Percentiles rank a stretch among this genome's conserved stretches.
These are phyloP conservation scores for Thymus quinquecostatus DNA, from an alignment of 257 asterid genomes.

Conservation along the genomic window DNA sequence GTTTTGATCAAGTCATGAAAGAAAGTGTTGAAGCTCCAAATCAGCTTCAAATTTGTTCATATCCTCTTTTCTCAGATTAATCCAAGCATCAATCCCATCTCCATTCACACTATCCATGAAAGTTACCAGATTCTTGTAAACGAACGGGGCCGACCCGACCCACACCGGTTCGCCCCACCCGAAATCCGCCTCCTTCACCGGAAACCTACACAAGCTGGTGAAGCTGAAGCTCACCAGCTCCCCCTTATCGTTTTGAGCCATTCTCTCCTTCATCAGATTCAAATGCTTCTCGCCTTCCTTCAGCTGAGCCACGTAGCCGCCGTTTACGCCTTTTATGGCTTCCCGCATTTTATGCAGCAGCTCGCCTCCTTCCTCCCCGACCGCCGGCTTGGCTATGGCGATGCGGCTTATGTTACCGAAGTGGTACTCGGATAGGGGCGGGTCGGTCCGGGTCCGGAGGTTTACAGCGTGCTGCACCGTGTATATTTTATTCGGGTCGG, in stretches of 20 bases:
- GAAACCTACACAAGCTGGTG: constrained; percentile 44
- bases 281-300: constrained; percentile 35
- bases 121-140: constrained; percentile 13
- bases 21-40: neutral
- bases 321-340: constrained; percentile 36
- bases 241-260: constrained; percentile 28
- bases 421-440: constrained; percentile 38
- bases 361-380: constrained; percentile 19
- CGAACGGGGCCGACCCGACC: constrained; percentile 14
- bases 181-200: constrained; percentile 7
- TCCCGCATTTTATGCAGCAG: constrained; percentile 38
- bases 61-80: constrained; percentile 8
- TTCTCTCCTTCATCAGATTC: constrained; percentile 30
- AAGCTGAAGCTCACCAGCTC: constrained; percentile 42
- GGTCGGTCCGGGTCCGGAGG: constrained; percentile 42
- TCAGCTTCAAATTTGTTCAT: constrained; percentile 9
- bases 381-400: constrained; percentile 31
- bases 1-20: neutral
- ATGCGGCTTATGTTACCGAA: constrained; percentile 48
- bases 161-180: constrained; percentile 15
- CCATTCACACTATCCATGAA: constrained; percentile 5
- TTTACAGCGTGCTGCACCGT: constrained; percentile 48
- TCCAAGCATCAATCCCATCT: constrained; percentile 15
- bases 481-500: constrained; percentile 36
- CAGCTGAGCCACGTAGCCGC: constrained; percentile 31